Evolutionary conservation across 305 asterid species (phyloP), one percentile per base, ranked within the genome.

Genomic region (Salvia sclarea): DNA sequence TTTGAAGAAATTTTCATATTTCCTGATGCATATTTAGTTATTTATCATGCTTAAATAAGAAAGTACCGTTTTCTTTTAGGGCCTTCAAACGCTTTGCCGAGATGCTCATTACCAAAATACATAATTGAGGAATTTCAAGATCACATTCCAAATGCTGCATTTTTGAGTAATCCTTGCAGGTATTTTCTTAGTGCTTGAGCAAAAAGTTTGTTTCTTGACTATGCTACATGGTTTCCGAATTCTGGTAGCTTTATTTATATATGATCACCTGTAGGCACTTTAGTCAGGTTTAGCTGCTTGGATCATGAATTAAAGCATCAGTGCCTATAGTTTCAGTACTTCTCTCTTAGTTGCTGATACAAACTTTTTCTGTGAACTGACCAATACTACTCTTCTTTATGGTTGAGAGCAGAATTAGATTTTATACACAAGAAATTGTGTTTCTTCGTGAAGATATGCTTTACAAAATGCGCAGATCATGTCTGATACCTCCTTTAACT

Each of bases 81-180:
- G 43, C 96, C 98, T 84, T 89, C 96, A 60, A 85, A 86, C 81
- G 96, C 75, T 72, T 79, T 90, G 40, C 98, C 98, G 65, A 85
- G 93, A 80, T 84, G 92, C 72, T 57, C 86, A 65, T 68, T 94
- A 84, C 97, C 97, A 40, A 87, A 86, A 76, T 91, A 86, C 84
- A 75, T 94, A 67, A 88, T 85, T 2, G 97, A 87, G 76, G 98
- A 94, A 73, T 82, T 94, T 70, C 86, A 80, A 67, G 80, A 78
- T 69, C 80, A 81, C 66, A 76, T 94, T 59, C 91, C 97, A 2
- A 89, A 80, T 61, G 90, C 98, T 64, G 85, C 79, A 57, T 93
- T 88, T 76, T 64, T 81, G 45, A 93, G 96, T 71, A 93, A 93
- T 77, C 98, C 97, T 35, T 94, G 98, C 96, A 91, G 98, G 97